Conservation (phyloP, 1,284 basidiomycete genomes). For the Cryptococcus hybrid region DNA sequence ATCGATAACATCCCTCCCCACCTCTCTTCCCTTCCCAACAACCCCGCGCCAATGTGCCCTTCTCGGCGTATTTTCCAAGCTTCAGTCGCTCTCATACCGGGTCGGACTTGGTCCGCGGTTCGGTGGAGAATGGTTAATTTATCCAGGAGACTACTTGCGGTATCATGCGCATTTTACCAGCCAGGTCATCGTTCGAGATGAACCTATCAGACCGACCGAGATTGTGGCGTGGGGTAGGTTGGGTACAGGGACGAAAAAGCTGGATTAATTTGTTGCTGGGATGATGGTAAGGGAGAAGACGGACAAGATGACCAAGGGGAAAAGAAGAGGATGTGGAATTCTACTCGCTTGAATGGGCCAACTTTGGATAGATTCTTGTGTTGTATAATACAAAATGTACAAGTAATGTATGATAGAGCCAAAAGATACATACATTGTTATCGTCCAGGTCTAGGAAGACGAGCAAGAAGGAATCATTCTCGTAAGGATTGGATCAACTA, state of each 20-base stretch:
- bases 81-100: conserved; percentile 40
- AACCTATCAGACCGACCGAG: conserved; percentile 76
- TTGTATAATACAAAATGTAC: background rate
- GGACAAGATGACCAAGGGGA: conserved; percentile 12
- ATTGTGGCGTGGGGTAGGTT: conserved; percentile 92
- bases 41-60: conserved; percentile 32
- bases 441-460: background rate
- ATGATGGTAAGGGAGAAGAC: conserved; percentile 53
- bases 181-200: conserved; percentile 65
- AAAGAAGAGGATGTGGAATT: conserved; percentile 62
- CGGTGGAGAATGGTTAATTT: conserved; percentile 93
- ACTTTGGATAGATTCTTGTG: conserved; percentile 64
- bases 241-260: conserved; percentile 96
- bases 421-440: conserved; percentile 8
- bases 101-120: conserved; percentile 67
- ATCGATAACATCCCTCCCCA: conserved; percentile 25
- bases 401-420: background rate
- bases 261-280: conserved; percentile 85
- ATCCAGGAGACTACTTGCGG: conserved; percentile 93
- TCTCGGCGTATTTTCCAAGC: conserved; percentile 28
- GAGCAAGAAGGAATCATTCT: no score
- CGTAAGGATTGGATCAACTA: background rate
- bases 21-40: conserved; percentile 26
- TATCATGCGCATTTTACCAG: conserved; percentile 97
- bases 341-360: conserved; percentile 87